Evolutionary conservation across 805 yeast genomes (phyloP).

Genomic region (Barnettozyma pratensis): DNA sequence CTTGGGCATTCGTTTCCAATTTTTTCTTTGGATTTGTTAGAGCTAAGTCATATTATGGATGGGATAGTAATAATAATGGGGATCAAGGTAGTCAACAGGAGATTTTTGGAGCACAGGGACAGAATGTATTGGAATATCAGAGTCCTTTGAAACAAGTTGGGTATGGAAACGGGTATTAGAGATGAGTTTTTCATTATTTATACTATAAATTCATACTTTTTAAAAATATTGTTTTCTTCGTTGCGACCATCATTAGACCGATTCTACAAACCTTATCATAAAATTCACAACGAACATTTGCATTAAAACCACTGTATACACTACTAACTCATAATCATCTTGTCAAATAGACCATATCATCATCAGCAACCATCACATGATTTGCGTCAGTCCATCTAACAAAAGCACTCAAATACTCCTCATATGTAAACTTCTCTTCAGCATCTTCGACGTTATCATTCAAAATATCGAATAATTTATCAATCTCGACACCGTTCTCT

Average conservation of each 20-base stretch:
- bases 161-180: background rate
- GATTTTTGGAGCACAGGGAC: background rate
- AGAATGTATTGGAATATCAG: background rate
- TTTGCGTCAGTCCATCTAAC: conserved; percentile 38
- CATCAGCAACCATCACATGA: conserved; percentile 44
- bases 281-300: too few relatives aligned
- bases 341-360: conserved; percentile 15
- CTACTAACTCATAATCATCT: too few relatives aligned
- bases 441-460: conserved; percentile 38
- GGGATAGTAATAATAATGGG: conserved; percentile 11
- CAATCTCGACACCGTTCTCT: conserved; percentile 40
- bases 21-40: conserved; percentile 63
- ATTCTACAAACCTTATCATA: too few relatives aligned
- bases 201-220: conserved; percentile 10
- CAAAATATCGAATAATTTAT: conserved; percentile 33
- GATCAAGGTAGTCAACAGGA: background rate
- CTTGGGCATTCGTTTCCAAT: conserved; percentile 55
- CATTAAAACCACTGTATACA: too few relatives aligned
- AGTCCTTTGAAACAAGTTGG: background rate
- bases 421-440: conserved; percentile 41
- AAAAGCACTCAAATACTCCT: conserved; percentile 41
- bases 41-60: conserved; percentile 40
- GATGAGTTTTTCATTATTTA: background rate
- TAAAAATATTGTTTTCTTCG: too few relatives aligned
- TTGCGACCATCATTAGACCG: too few relatives aligned